phyloP scores from a whole-genome alignment of 169 alveolate genomes.

The Plasmodium gallinaceum region DNA sequence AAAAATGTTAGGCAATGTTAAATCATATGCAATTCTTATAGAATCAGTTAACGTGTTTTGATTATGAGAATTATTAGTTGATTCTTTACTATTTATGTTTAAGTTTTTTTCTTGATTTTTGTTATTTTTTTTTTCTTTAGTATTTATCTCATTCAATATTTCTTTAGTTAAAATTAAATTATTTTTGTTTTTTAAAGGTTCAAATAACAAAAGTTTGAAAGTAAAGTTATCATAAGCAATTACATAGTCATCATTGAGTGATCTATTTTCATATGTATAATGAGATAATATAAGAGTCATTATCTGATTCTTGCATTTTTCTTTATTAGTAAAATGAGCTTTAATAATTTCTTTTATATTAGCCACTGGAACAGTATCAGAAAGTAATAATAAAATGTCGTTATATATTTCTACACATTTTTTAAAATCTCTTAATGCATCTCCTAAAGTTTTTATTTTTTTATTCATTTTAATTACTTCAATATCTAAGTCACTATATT shows the following conservation, averaged over 20 bases:
- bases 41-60: constrained; percentile 30
- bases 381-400: constrained; percentile 59
- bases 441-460: constrained; percentile 71
- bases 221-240: constrained; percentile 61
- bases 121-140: constrained; percentile 1
- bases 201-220: constrained; percentile 48
- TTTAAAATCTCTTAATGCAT: constrained; percentile 71
- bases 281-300: constrained; percentile 61
- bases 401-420: constrained; percentile 57
- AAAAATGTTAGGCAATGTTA: constrained; percentile 54
- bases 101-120: constrained; percentile 3
- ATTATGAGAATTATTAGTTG: constrained; percentile 1
- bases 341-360: constrained; percentile 65
- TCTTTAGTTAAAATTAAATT: constrained; percentile 44
- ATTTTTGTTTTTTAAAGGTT: constrained; percentile 52
- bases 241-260: constrained; percentile 63
- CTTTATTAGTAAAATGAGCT: constrained; percentile 72
- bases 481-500: constrained; percentile 59
- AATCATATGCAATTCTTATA: constrained; percentile 38
- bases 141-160: constrained; percentile 39
- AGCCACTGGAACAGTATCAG: constrained; percentile 73
- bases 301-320: constrained; percentile 72
- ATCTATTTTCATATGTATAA: constrained; percentile 21
- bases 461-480: constrained; percentile 64
- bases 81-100: constrained; percentile 15